Conservation (phyloP, 495 filamentous ascomycete genomes). For the Cryomyces antarcticus region DNA sequence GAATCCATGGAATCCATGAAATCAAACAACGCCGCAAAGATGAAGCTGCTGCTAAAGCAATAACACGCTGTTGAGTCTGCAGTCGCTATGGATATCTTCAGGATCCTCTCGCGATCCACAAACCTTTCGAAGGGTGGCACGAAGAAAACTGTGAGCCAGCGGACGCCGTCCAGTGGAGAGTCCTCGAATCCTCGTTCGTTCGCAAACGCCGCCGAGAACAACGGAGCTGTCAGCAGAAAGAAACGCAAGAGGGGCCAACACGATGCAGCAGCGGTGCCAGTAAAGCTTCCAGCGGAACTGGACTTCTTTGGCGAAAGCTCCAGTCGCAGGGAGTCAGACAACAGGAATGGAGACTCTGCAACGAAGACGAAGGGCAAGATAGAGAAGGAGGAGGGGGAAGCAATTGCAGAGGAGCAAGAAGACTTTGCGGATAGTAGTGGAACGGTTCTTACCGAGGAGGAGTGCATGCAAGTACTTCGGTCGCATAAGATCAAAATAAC, state of each 20-base stretch:
- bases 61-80: too few species aligned
- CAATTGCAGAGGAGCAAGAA: background rate
- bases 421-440: background rate
- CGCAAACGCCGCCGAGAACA: conserved; percentile 10
- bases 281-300: conserved; percentile 6
- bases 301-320: conserved; percentile 15
- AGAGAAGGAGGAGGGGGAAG: background rate
- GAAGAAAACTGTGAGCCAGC: conserved; percentile 15
- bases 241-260: conserved; percentile 18
- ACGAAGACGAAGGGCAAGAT: background rate
- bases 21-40: too few species aligned
- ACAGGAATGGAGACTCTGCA: background rate
- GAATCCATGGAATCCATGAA: too few species aligned
- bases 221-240: conserved; percentile 11
- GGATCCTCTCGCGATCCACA: conserved; percentile 43
- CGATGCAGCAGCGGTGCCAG: background rate
- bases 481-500: conserved; percentile 78
- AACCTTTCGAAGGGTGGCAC: conserved; percentile 20
- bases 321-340: background rate
- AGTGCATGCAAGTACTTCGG: conserved; percentile 53
- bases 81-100: conserved; percentile 39
- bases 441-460: conserved; percentile 30
- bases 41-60: too few species aligned
- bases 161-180: conserved; percentile 32
- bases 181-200: conserved; percentile 34